phyloP scores from a whole-genome alignment of 306 rosid genomes.

The Quercus mongolica region DNA sequence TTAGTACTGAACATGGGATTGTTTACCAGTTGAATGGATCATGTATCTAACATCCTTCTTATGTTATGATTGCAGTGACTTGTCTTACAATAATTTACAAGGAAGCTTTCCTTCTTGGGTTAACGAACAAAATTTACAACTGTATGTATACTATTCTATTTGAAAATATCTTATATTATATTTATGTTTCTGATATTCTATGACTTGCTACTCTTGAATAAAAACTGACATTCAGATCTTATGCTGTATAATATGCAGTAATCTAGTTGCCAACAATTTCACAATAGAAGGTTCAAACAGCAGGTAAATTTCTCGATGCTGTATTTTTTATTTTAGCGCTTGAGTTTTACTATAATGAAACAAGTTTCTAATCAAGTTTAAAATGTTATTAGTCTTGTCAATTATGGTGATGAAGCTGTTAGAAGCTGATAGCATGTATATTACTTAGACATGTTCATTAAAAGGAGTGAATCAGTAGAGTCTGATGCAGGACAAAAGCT shows the following conservation, averaged over 20 bases:
- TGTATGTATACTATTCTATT: conserved; percentile 40
- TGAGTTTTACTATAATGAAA: not conserved
- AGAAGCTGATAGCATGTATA: too few species aligned
- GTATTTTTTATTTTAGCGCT: not conserved
- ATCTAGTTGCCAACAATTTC: conserved; percentile 77
- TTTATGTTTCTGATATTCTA: not conserved
- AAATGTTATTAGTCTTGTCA: not conserved
- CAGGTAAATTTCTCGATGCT: conserved; percentile 42
- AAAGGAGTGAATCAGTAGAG: too few species aligned
- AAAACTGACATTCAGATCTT: conserved; percentile 17
- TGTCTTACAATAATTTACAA: conserved; percentile 66
- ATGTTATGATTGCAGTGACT: conserved; percentile 59
- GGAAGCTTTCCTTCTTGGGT: conserved; percentile 87
- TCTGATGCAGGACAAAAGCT: too few species aligned
- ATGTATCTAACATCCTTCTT: not conserved
- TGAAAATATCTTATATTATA: not conserved
- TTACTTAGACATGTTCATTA: too few species aligned
- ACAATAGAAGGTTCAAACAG: conserved; percentile 37
- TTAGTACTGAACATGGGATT: too few species aligned
- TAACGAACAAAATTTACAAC: conserved; percentile 35
- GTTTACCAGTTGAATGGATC: not conserved
- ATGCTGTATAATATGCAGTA: conserved; percentile 46
- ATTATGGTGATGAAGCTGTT: too few species aligned
- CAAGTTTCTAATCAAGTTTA: not conserved
- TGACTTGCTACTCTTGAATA: not conserved